phyloP scores from a whole-genome alignment of 768 basidiomycete species.

The Hemileccinum impolitum region DNA sequence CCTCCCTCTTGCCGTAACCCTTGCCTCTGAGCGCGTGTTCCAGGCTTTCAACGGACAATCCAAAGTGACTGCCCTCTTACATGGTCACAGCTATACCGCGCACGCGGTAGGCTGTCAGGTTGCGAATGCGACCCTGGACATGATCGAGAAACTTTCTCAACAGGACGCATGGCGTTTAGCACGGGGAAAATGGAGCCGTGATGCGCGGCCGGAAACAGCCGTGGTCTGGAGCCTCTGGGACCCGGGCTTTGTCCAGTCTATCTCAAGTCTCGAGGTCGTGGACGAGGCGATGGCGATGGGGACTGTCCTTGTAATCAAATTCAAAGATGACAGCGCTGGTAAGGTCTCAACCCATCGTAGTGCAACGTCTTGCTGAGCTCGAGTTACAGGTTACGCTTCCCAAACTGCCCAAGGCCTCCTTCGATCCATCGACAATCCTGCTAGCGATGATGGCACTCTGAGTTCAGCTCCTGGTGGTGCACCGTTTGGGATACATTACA shows the following conservation, averaged over 20 bases:
- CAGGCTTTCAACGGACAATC: slow-evolving; percentile 67
- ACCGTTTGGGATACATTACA: slow-evolving; percentile 72
- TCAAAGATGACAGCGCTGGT: slow-evolving; percentile 60
- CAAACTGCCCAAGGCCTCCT: slow-evolving; percentile 66
- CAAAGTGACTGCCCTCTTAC: slow-evolving; percentile 84
- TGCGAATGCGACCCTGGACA: slow-evolving; percentile 72
- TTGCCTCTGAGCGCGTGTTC: slow-evolving; percentile 80
- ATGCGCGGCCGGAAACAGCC: slow-evolving; percentile 9
- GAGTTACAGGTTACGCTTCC: slow-evolving; percentile 48
- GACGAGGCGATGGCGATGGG: slow-evolving; percentile 85
- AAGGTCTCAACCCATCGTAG: slow-evolving; percentile 12
- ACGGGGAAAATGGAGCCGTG: slow-evolving; percentile 51
- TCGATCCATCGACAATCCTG: slow-evolving; percentile 41
- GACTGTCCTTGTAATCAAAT: slow-evolving; percentile 76
- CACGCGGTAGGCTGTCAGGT: slow-evolving; percentile 92
- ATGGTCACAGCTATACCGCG: slow-evolving; percentile 96
- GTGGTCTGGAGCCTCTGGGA: slow-evolving; percentile 88
- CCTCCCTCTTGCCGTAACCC: slow-evolving; percentile 80
- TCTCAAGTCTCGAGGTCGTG: slow-evolving; percentile 57
- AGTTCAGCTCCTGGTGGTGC: slow-evolving; percentile 50
- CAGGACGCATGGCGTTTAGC: slow-evolving; percentile 61
- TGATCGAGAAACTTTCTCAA: slow-evolving; percentile 49
- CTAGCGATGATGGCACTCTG: slow-evolving; percentile 21
- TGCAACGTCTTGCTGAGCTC: not conserved
- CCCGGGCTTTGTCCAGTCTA: slow-evolving; percentile 57